Base-by-base conservation (phyloP, 371 early-diverging fungal species). In the Mortierella sp. region DNA sequence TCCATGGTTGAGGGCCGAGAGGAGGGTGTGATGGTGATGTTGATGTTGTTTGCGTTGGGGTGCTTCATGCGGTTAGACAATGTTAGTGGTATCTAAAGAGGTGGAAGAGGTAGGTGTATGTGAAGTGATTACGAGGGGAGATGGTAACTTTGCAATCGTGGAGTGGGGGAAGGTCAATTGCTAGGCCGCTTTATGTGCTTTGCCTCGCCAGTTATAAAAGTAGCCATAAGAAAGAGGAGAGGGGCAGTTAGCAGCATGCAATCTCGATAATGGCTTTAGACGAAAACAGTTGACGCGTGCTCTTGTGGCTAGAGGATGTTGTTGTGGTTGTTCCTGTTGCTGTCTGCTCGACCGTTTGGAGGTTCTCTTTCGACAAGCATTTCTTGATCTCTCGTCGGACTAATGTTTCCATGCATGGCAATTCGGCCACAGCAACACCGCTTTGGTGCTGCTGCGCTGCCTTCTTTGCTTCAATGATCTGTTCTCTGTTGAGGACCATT, bases 21-120 rank as follows among this genome's bases (percentile, higher is more conserved):
- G 19, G 61, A 76, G 16, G 80, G 80, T 34, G 77, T 74, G 71
- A 77, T 74, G 6, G 78, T 81, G 48, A 77, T 77, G 71, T 73
- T 73, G 37, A 76, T 73, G 31, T 46, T 69, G 59, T 50, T 50
- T 26, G 55, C 37, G 13, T 69, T 55, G 8, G 72, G 44, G n/a
- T 31, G 34, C 8, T 48, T 59, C 75, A 75, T 78, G 9, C 31
- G 26, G 26, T 3, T 61, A 21, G 6, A 40, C 8, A 28, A 50
- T 5, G 37, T 9, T 31, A 1, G 16, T 34, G 61, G 31, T 11
- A 28, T 61, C 5, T 61, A 3, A 31, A 57, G 31, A 31, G 34
- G 16, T 19, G 37, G 59, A 57, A 28, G 31, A 28, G 57, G n/a
- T 46, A 55, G 5, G 50, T 16, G 16, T 59, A 31, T 6, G 57